These are phyloP conservation scores for Hsuehochloa calcarea DNA, from an alignment of 176 grass and related monocot species.

Conservation along the genomic window DNA sequence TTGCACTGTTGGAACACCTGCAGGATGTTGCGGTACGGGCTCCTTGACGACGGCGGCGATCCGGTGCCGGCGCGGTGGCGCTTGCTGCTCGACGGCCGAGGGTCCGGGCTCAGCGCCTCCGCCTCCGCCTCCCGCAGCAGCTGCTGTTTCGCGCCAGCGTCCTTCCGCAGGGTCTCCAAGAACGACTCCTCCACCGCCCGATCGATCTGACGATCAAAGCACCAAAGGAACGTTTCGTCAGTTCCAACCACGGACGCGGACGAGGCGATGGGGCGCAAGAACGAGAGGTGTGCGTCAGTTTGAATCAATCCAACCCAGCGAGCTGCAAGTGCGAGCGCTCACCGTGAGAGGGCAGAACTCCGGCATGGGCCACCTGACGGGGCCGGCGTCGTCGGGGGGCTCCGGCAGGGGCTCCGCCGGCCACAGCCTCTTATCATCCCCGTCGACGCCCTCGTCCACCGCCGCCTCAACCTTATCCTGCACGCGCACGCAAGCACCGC, in stretches of 20 bases:
- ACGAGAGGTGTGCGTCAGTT: neutral
- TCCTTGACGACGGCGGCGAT: conserved; percentile 32
- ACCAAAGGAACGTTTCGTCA: neutral
- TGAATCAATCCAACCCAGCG: neutral
- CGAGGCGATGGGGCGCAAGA: no score
- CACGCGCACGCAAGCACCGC: conserved; percentile 9
- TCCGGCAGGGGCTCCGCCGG: conserved; percentile 53
- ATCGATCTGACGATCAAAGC: conserved; percentile 29
- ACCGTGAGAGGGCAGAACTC: conserved; percentile 63
- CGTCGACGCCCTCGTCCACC: neutral
- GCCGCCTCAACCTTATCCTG: conserved; percentile 42
- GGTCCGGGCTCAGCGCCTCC: conserved; percentile 37
- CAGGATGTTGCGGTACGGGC: conserved; percentile 51
- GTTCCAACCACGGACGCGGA: neutral
- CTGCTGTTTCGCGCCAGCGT: conserved; percentile 10
- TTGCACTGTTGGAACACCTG: conserved; percentile 67
- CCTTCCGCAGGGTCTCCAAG: conserved; percentile 36
- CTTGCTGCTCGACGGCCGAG: conserved; percentile 50
- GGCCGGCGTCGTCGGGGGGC: conserved; percentile 48
- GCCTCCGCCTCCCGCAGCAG: neutral
- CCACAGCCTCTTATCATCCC: conserved; percentile 5
- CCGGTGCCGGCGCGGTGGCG: conserved; percentile 39
- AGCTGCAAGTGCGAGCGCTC: neutral
- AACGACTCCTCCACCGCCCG: conserved; percentile 51
- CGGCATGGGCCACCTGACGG: conserved; percentile 57